These are phyloP conservation scores for Phytophthora rubi DNA, from an alignment of 352 stramenopile species.

Conservation along the genomic window DNA sequence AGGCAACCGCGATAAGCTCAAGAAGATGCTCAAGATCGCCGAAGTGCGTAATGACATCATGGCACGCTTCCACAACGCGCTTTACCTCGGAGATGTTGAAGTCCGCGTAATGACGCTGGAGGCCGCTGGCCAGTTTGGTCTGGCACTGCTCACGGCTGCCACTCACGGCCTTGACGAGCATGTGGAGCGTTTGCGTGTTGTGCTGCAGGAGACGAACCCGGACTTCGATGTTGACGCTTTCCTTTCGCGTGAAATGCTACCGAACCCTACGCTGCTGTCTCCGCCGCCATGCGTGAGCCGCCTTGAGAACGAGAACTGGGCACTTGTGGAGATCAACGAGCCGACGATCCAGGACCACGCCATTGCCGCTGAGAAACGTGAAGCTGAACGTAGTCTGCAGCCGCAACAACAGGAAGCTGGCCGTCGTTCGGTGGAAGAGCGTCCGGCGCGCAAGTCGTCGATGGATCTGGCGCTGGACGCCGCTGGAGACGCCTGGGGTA, in stretches of 20 bases:
- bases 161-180: constrained; percentile 96
- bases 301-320: constrained; percentile 97
- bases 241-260: constrained; percentile 65
- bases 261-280: constrained; percentile 88
- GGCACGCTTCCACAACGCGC: constrained; percentile 98
- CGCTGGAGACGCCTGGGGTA: constrained; percentile 76
- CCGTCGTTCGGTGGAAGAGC: constrained; percentile 50
- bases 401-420: constrained; percentile 46
- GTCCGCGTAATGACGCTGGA: constrained; percentile 97
- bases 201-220: constrained; percentile 92
- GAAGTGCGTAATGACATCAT: constrained; percentile 98
- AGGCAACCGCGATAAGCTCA: constrained; percentile 98
- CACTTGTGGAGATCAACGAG: constrained; percentile 95
- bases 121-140: constrained; percentile 94
- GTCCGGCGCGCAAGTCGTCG: constrained; percentile 61
- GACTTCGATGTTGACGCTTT: constrained; percentile 75
- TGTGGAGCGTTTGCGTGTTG: constrained; percentile 91
- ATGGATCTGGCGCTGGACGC: constrained; percentile 80
- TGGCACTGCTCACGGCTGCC: constrained; percentile 97
- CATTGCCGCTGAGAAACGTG: constrained; percentile 78
- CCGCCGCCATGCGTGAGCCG: constrained; percentile 94
- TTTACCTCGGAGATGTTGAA: constrained; percentile 97
- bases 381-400: constrained; percentile 76
- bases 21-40: constrained; percentile 99
- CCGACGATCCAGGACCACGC: constrained; percentile 87